Base-by-base conservation (phyloP, 371 early-diverging fungal species). In the Apophysomyces ossiformis region DNA sequence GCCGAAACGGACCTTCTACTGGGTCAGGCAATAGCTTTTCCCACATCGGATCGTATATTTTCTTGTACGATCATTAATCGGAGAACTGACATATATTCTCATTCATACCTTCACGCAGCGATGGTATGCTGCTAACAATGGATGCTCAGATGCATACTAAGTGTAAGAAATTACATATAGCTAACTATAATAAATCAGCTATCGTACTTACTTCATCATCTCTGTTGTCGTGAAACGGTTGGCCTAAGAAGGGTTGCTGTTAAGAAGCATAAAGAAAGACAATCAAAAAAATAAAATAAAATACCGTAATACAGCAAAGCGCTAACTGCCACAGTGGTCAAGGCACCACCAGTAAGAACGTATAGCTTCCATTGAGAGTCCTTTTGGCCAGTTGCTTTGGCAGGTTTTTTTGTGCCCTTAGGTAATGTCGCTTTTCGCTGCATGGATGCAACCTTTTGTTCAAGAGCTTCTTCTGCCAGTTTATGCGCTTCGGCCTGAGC, bases 21-120 rank as follows among this genome's bases (percentile, higher is more conserved):
- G 94, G 90, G 62, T 95, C 95, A 2, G 96, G 97, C 65, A 98
- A 84, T 50, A 95, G 86, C 73, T 95, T 94, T 50, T 91, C 91
- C 79, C 88, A 86, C 64, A 89, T 87, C 37, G 93, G 93, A 54
- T 92, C 69, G 41, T 70, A 66, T 72, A 82, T 72, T 63, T 69
- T 68, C 87, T 79, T 62, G 26, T 11, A 50, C 1, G 15, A 32
- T 7, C 8, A 15, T 44, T 45, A 41, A 26, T 41, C 37, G 18
- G 50, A 15, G 56, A 13, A 3, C 1, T n/a, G 9, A 57, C 4
- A 37, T 37, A 13, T 7, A 18, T 58, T 37, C 32, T 37, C 35
- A 21, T 44, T 54, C 39, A 37, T 57, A 39, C 36, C 59, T 46
- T 58, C 1, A 16, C 37, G 35, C 37, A 47, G 32, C 47, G 54